phyloP scores from a whole-genome alignment of 2,329 filamentous ascomycete species.

The Trematosphaeria pertusa region DNA sequence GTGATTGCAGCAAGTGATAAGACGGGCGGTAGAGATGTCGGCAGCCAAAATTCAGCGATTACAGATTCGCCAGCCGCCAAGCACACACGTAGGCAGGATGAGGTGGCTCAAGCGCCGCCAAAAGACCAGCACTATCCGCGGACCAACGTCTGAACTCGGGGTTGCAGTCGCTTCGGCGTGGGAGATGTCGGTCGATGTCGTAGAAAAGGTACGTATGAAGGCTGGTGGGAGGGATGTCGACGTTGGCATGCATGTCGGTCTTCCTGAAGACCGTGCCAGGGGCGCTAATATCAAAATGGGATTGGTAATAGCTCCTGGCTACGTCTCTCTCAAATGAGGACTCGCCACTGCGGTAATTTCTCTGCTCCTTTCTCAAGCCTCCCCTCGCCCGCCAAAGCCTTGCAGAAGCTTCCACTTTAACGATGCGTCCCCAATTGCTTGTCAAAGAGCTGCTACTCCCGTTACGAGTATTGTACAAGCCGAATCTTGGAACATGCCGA shows the following conservation, averaged over 20 bases:
- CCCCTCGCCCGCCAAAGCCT: not conserved
- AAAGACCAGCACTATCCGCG: conserved; percentile 25
- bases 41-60: conserved; percentile 40
- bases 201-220: conserved; percentile 14
- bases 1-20: conserved; percentile 8
- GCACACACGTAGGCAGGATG: conserved; percentile 42
- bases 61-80: conserved; percentile 43
- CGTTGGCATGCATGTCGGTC: conserved; percentile 38
- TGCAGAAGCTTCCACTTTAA: not conserved
- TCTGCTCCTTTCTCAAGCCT: conserved; percentile 6
- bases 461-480: not conserved
- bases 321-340: conserved; percentile 12
- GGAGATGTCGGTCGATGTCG: conserved; percentile 18
- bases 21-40: conserved; percentile 28
- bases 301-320: conserved; percentile 41
- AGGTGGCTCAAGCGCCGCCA: conserved; percentile 41
- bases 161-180: conserved; percentile 5
- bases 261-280: conserved; percentile 36
- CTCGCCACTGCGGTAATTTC: conserved; percentile 8
- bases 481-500: conserved; percentile 5
- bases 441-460: not conserved
- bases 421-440: not conserved
- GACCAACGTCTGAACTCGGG: conserved; percentile 12
- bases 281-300: conserved; percentile 41
- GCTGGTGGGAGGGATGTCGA: conserved; percentile 31